These are phyloP conservation scores for Huntiella abstrusa DNA, from an alignment of 2,329 filamentous ascomycete genomes.

Conservation along the genomic window DNA sequence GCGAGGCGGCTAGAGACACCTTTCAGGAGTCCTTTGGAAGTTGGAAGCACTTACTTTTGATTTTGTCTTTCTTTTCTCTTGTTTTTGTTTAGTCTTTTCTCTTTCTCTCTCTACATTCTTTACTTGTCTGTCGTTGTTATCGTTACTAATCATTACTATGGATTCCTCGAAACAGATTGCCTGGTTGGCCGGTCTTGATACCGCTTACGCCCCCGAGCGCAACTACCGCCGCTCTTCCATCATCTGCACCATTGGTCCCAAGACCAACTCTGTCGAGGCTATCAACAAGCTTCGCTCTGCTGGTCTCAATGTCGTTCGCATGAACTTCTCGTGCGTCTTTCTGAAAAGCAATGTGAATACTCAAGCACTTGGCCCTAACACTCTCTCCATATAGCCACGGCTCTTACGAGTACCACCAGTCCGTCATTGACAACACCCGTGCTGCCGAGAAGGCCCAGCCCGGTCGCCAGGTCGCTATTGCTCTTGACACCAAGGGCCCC, in stretches of 20 bases:
- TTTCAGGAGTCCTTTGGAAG: too few relatives aligned
- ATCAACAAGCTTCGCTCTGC: slow-evolving; percentile 83
- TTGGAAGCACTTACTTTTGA: too few relatives aligned
- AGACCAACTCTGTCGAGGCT: slow-evolving; percentile 95
- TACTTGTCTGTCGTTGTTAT: too few relatives aligned
- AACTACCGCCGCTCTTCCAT: slow-evolving; percentile 95
- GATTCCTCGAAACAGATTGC: slow-evolving; percentile 24
- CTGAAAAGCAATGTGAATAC: neutral
- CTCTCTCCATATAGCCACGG: slow-evolving; percentile 26
- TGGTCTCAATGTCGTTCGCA: slow-evolving; percentile 95
- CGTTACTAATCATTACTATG: too few relatives aligned
- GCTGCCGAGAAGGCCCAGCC: slow-evolving; percentile 59
- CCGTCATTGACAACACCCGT: slow-evolving; percentile 89
- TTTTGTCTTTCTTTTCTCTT: too few relatives aligned
- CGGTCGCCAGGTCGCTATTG: slow-evolving; percentile 86
- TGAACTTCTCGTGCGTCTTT: slow-evolving; percentile 55
- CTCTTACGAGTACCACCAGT: slow-evolving; percentile 87
- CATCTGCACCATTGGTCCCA: slow-evolving; percentile 97
- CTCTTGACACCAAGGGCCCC: slow-evolving; percentile 55
- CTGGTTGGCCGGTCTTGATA: slow-evolving; percentile 59
- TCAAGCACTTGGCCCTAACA: neutral
- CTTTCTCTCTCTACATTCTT: too few relatives aligned
- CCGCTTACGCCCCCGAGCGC: slow-evolving; percentile 66
- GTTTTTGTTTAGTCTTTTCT: too few relatives aligned
- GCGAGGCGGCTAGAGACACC: too few relatives aligned